phyloP scores from a whole-genome alignment of 2,329 filamentous ascomycete genomes.

The Anthostomella pinea region DNA sequence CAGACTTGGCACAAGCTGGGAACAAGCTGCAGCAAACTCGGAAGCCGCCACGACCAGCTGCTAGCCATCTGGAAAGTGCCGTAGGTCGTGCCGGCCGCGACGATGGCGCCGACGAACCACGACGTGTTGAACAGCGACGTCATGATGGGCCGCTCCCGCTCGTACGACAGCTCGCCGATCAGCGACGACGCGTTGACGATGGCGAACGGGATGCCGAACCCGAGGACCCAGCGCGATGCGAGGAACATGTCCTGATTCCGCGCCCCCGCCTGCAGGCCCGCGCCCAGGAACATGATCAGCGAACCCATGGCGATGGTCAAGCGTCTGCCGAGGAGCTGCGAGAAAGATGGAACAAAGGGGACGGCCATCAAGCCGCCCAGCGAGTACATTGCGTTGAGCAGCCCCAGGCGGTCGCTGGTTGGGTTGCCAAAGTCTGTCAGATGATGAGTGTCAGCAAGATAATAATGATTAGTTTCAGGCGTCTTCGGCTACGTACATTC shows the following conservation, averaged over 20 bases:
- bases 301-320: slow-evolving; percentile 19
- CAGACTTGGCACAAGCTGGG: slow-evolving; percentile 20
- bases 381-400: slow-evolving; percentile 29
- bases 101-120: background rate
- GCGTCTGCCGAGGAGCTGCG: slow-evolving; percentile 25
- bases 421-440: no score
- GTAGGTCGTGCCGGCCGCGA: background rate
- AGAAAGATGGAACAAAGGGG: background rate
- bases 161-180: background rate
- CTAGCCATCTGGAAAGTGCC: slow-evolving; percentile 33
- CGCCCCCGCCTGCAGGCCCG: slow-evolving; percentile 18
- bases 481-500: slow-evolving; percentile 34
- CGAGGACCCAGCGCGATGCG: slow-evolving; percentile 24
- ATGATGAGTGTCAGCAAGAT: no score
- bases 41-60: slow-evolving; percentile 41
- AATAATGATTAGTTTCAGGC: no score
- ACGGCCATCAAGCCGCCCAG: slow-evolving; percentile 24
- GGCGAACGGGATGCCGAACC: slow-evolving; percentile 4
- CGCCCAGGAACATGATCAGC: slow-evolving; percentile 21
- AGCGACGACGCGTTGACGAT: background rate
- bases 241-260: slow-evolving; percentile 29
- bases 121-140: background rate
- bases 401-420: slow-evolving; percentile 30
- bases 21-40: slow-evolving; percentile 39
- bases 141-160: background rate